These are phyloP conservation scores for Penicillium sp. DNA, from an alignment of 2,329 filamentous ascomycete genomes.

Conservation along the genomic window DNA sequence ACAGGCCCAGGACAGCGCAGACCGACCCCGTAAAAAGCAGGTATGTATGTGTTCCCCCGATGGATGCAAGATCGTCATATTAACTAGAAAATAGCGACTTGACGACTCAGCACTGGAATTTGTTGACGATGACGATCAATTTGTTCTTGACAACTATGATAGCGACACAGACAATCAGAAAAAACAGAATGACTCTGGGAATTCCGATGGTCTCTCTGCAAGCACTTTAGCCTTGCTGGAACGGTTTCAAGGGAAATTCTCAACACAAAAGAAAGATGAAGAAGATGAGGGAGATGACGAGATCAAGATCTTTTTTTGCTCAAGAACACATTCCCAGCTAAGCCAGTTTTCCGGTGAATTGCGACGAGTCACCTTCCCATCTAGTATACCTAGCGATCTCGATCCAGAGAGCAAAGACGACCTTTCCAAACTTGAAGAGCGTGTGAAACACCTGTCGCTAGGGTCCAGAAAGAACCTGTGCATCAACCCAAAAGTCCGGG, in stretches of 20 bases:
- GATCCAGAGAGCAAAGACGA: constrained; percentile 25
- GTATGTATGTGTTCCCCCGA: constrained; percentile 24
- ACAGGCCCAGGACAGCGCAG: constrained; percentile 51
- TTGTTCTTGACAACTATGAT: constrained; percentile 73
- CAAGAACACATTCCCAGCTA: constrained; percentile 87
- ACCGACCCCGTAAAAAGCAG: constrained; percentile 49
- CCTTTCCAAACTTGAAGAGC: constrained; percentile 50
- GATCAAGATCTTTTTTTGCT: constrained; percentile 88
- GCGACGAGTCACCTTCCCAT: constrained; percentile 72
- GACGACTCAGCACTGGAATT: constrained; percentile 18
- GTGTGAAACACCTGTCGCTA: constrained; percentile 76
- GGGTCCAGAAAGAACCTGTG: constrained; percentile 86
- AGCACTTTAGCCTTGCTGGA: constrained; percentile 74
- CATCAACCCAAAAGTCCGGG: constrained; percentile 80
- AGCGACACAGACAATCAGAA: constrained; percentile 57
- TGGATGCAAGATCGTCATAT: neutral
- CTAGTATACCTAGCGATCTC: constrained; percentile 59
- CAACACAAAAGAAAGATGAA: constrained; percentile 41
- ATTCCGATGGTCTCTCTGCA: constrained; percentile 60
- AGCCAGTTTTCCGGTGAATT: constrained; percentile 85
- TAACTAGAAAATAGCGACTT: constrained; percentile 30
- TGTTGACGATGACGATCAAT: constrained; percentile 63
- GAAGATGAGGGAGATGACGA: constrained; percentile 57
- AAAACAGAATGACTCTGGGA: constrained; percentile 30
- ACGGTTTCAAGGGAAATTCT: constrained; percentile 55